Evolutionary conservation across 139 green algal species (phyloP), one percentile per base, ranked within the genome.

Genomic region (Haematococcus lacustris): DNA sequence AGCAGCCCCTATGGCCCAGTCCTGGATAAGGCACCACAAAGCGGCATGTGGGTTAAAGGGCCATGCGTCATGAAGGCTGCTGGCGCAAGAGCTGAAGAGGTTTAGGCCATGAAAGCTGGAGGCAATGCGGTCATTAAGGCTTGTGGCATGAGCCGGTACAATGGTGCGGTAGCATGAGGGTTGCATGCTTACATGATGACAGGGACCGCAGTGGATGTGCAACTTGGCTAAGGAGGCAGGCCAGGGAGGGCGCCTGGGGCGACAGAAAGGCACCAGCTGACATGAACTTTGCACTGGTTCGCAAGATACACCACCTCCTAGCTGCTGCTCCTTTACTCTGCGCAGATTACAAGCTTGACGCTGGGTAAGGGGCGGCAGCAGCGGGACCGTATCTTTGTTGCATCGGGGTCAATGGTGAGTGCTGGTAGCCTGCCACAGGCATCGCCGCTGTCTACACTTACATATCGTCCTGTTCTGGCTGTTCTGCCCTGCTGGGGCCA

Each of bases 341-440:
- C 39, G 23, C 82, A 88, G 83, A 68, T 88, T 37, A 85, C 82
- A 13, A 78, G 74, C 47, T 62, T 91, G 34, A 72, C 68, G 3
- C 68, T 91, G 32, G 85, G 85, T 5, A 80, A 61, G 34, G 80
- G 74, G 0, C 50, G 59, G 59, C 26, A 60, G 53, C 88, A 91
- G 68, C 73, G 66, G 2, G 86, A 93, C 78, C 86, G 86, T 23
- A 89, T 91, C 28, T 91, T 90, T 63, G 43, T 88, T 2, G 78
- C 84, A 7, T 71, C 73, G 32, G 83, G 83, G 3, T 84, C 75
- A 64, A 74, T 68, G 68, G 80, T 87, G 30, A 61, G 83, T 47
- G 50, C 26, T n/a, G n/a, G n/a, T n/a, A n/a, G n/a, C n/a, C n/a
- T n/a, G n/a, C n/a, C n/a, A n/a, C n/a, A n/a, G n/a, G n/a, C n/a